Percentiles rank a stretch among this genome's conserved stretches.
These are phyloP conservation scores for Hypomontagnella monticulosa DNA, from an alignment of 495 filamentous ascomycete species.

Conservation along the genomic window DNA sequence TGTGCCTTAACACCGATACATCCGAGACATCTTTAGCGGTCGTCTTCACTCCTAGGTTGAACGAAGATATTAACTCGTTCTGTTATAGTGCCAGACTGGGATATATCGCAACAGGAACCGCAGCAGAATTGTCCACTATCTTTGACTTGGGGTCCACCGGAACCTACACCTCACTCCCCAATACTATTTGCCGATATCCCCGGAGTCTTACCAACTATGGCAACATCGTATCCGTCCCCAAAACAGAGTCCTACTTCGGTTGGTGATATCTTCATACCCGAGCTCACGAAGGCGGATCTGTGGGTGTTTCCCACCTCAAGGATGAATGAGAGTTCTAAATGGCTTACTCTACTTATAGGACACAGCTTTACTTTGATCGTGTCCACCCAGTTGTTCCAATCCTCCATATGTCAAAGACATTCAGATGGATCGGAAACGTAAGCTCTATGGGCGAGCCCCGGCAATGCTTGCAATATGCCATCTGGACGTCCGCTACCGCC, in stretches of 20 bases:
- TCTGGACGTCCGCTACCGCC: slow-evolving; percentile 65
- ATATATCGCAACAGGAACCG: slow-evolving; percentile 28
- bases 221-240: slow-evolving; percentile 40
- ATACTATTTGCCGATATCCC: slow-evolving; percentile 28
- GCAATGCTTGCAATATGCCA: slow-evolving; percentile 62
- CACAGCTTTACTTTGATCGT: slow-evolving; percentile 66
- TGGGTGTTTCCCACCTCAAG: slow-evolving; percentile 44
- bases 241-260: slow-evolving; percentile 33
- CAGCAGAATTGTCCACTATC: slow-evolving; percentile 13
- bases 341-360: slow-evolving; percentile 31
- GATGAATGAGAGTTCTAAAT: slow-evolving; percentile 29
- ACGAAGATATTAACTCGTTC: slow-evolving; percentile 17
- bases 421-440: slow-evolving; percentile 37
- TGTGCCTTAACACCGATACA: slow-evolving; percentile 26
- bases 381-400: slow-evolving; percentile 65
- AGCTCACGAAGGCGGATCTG: slow-evolving; percentile 58
- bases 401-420: slow-evolving; percentile 53
- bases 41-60: not conserved
- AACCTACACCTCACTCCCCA: slow-evolving; percentile 29
- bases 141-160: slow-evolving; percentile 27
- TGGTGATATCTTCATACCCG: slow-evolving; percentile 42
- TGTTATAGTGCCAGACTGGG: slow-evolving; percentile 36
- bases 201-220: slow-evolving; percentile 43
- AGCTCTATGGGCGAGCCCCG: slow-evolving; percentile 38
- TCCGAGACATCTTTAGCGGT: slow-evolving; percentile 42